Evolutionary conservation across 345 rosid genomes (phyloP), one percentile per base, ranked within the genome.

Genomic region (Salix suchowensis): DNA sequence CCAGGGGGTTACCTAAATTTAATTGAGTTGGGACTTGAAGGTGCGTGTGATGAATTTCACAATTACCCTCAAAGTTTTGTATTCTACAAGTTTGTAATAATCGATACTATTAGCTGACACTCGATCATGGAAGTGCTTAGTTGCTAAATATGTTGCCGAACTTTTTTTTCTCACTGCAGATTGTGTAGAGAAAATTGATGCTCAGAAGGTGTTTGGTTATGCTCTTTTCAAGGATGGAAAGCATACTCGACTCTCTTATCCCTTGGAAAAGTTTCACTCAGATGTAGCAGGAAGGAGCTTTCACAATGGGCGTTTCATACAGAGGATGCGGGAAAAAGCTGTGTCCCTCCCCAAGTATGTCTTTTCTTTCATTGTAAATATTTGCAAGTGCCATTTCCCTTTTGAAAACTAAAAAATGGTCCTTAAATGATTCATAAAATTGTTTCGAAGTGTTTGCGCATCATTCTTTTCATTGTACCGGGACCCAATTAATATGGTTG

Each of bases 1-100:
- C 84, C 84, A 6, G 84, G 84, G 14, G 84, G 84, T 15, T 81
- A 81, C 32, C 72, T 81, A 18, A 81, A 81, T 78, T 69, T 81
- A 70, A 70, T 77, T 37, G 84, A 81, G 62, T 65, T 81, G 76
- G 84, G 81, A 48, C 84, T 81, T 77, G 75, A 77, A 81, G 84
- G 84, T 81, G 55, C 0, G 70, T 69, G 32, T 15, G 6, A 30
- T 72, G 28, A 21, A 15, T 48, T 70, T 34, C 52, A 42, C 14
- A 61, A 42, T 16, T 69, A 19, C 23, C 58, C 37, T 39, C 15
- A 37, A 10, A 34, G 24, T 16, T 65, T 72, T 42, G 46, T 2
- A 42, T 42, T 42, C 46, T 42, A 10, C 46, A 42, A 2, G 13
- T 10, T 42, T 58, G 7, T n/a, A 62, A 3, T 46, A 14, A 46